Evolutionary conservation across 371 early-diverging fungal species (phyloP), one percentile per base, ranked within the genome.

Genomic region (Mucor plumbeus): DNA sequence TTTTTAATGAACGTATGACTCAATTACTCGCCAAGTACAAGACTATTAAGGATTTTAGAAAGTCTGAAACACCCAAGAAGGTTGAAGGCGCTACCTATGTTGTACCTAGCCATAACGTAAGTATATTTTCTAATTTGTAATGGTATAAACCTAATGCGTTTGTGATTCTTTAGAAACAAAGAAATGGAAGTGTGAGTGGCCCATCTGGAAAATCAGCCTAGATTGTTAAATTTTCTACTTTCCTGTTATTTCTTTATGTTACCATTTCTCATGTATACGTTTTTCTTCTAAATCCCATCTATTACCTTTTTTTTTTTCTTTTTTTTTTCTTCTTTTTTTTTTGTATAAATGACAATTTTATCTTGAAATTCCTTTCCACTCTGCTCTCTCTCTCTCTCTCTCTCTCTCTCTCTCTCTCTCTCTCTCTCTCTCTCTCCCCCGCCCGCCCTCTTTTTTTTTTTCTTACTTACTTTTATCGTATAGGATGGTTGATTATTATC

Each of bases 1-100:
- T 86, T 67, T 85, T 94, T 7, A 76, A 83, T 63, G 77, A 83
- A 5, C 90, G 88, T 48, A 75, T 95, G 71, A 82, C 82, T 61
- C 75, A 81, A 35, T 78, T 87, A 15, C 70, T 96, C 61, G 79
- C 74, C 47, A 82, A 86, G 69, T 93, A 86, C 86, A 88, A 90
- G 82, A 76, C 77, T 39, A 79, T 88, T 39, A 87, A 90, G 40
- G 94, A 93, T 64, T 94, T 95, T 71, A 91, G 86, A 84, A 83
- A 73, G 44, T 76, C 77, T 2, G 58, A 78, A 36, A 50, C 75
- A 17, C 75, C 74, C 17, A 33, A 59, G 43, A 68, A 69, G 35
- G 71, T 71, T 9, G 69, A 67, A 6, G 72, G 67, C 26, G 72
- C 65, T 39, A 66, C 74, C 0, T 84, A 81, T 66, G 74, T 67